Conservation (phyloP, 1,284 basidiomycete genomes). For the Laetiporus sulphureus region DNA sequence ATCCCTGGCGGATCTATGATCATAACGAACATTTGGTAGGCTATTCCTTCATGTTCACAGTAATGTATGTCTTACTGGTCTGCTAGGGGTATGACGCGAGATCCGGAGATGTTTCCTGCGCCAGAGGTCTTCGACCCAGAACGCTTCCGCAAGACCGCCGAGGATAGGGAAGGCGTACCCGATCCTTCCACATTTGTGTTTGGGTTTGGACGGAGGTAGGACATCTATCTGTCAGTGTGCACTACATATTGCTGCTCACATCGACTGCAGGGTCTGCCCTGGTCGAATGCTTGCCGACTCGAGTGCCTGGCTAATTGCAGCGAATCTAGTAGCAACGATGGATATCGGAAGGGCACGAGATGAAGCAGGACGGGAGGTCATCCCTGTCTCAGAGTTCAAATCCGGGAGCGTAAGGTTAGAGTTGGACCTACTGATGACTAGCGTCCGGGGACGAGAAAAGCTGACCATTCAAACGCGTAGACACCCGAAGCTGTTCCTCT, state of each 20-base stretch:
- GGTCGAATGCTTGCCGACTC: conserved; percentile 5
- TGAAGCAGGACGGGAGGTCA: background rate
- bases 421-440: background rate
- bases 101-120: conserved; percentile 20
- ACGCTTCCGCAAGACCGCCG: conserved; percentile 22
- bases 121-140: conserved; percentile 27
- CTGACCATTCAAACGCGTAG: background rate
- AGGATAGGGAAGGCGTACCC: conserved; percentile 12
- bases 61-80: background rate
- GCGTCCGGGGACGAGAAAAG: background rate
- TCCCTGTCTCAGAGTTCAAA: background rate
- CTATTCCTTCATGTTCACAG: background rate
- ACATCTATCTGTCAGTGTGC: background rate
- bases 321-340: conserved; percentile 4
- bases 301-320: conserved; percentile 1
- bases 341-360: conserved; percentile 3
- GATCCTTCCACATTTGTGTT: conserved; percentile 25
- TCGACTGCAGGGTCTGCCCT: conserved; percentile 1
- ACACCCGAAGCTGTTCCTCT: background rate
- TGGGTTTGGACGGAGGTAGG: conserved; percentile 33
- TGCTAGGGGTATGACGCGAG: conserved; percentile 26
- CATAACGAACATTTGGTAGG: conserved; percentile 41
- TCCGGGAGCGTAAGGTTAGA: background rate
- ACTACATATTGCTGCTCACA: background rate
- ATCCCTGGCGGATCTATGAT: conserved; percentile 40